Evolutionary conservation across 352 stramenopile species (phyloP), one percentile per base, ranked within the genome.

Genomic region (Sclerospora graminicola): DNA sequence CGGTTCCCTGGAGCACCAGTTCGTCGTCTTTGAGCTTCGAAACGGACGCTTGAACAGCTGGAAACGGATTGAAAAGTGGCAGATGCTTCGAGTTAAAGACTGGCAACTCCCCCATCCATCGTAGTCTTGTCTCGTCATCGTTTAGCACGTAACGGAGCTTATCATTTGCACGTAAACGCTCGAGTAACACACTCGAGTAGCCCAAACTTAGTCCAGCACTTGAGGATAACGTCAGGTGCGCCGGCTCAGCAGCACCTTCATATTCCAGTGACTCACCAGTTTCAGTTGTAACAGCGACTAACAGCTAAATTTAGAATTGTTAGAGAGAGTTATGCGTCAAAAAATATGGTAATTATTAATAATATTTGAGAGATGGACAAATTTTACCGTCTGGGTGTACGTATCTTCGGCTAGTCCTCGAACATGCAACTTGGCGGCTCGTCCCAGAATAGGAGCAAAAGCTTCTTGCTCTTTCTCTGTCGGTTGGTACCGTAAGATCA

Each of bases 51-150:
- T 44, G 24, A 0, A 69, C 57, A 14, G 69, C 59, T 27, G 79
- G 76, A 57, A 91, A 91, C 36, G 79, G 76, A 57, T 72, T 91
- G 52, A 84, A 91, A 11, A 91, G 57, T 39, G 79, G 70, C 51
- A 91, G 51, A 33, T 82, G 59, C 52, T 63, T 69, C 11, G 79
- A 91, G 9, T 83, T 55, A 48, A 89, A 91, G 23, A 37, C 53
- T 1, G 76, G 67, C 31, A 91, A 59, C 45, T 84, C 63, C n/a
- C 77, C 79, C 7, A 20, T 58, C 77, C 74, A 87, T 39, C 80
- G 43, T 15, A 14, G 43, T 23, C 5, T 47, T 1, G 47, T 45
- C n/a, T 48, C 38, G 11, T 50, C 24, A 13, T 67, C 55, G 5
- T 81, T 65, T 27, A 85, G 52, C 33, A 86, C 24, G 16, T 66